Conservation (phyloP, 768 basidiomycete species). For the Tricholoma sp. region DNA sequence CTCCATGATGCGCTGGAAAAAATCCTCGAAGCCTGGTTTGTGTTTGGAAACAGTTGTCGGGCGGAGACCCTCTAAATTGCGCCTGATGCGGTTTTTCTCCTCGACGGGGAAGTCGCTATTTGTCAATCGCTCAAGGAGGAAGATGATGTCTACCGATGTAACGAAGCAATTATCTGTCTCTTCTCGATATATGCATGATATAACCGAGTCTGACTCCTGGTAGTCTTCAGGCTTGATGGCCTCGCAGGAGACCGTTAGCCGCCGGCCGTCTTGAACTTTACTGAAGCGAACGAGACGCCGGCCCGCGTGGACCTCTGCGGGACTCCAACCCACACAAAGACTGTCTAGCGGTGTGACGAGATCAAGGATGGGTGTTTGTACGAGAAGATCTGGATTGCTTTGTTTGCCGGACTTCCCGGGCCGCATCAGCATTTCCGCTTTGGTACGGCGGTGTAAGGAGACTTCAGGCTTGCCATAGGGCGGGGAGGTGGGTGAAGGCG, state of each 20-base stretch:
- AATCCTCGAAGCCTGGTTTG: conserved; percentile 72
- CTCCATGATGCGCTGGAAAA: conserved; percentile 95
- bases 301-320: conserved; percentile 60
- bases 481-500: conserved; percentile 37
- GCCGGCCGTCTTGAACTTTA: conserved; percentile 71
- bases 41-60: conserved; percentile 90
- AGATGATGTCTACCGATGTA: conserved; percentile 95
- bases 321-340: conserved; percentile 55
- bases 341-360: conserved; percentile 51
- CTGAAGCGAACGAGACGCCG: conserved; percentile 86
- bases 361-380: conserved; percentile 55
- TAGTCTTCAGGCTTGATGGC: conserved; percentile 72
- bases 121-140: conserved; percentile 73
- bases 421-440: conserved; percentile 38
- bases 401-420: conserved; percentile 31
- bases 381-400: conserved; percentile 35
- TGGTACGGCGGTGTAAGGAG: conserved; percentile 38
- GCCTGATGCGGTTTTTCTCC: conserved; percentile 93
- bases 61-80: conserved; percentile 89
- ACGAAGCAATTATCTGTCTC: conserved; percentile 76
- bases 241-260: conserved; percentile 75
- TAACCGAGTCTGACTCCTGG: conserved; percentile 68
- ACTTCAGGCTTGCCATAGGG: conserved; percentile 29
- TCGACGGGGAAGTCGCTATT: conserved; percentile 86
- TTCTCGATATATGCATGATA: conserved; percentile 91